These are phyloP conservation scores for Pseudevernia furfuracea DNA, from an alignment of 495 filamentous ascomycete species.

Conservation along the genomic window DNA sequence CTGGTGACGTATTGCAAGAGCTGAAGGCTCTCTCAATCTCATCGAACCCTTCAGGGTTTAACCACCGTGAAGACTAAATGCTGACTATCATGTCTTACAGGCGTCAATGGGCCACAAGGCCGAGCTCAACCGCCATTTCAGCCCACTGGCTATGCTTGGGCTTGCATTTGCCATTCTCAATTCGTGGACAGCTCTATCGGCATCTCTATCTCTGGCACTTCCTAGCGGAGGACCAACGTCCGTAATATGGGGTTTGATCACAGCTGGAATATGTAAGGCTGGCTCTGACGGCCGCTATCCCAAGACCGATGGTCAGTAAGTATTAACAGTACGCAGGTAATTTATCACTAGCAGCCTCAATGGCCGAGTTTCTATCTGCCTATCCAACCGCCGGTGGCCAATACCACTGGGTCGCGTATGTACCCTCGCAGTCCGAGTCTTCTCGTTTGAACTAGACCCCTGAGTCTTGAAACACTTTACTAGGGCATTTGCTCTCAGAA, in stretches of 20 bases:
- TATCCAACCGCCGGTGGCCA: conserved; percentile 65
- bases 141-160: conserved; percentile 45
- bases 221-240: conserved; percentile 41
- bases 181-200: conserved; percentile 47
- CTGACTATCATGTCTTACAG: conserved; percentile 44
- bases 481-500: neutral
- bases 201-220: conserved; percentile 43
- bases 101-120: conserved; percentile 59
- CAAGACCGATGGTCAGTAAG: neutral
- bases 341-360: conserved; percentile 59
- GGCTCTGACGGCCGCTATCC: neutral
- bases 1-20: neutral
- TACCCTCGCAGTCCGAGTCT: conserved; percentile 36
- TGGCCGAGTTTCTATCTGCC: conserved; percentile 66
- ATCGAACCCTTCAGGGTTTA: neutral
- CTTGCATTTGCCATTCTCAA: conserved; percentile 49
- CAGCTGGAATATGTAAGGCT: conserved; percentile 52
- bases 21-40: neutral
- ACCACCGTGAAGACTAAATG: neutral
- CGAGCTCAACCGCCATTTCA: conserved; percentile 54
- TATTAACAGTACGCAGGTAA: conserved; percentile 30
- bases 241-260: conserved; percentile 52
- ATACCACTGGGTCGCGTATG: conserved; percentile 69
- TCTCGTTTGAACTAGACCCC: neutral
- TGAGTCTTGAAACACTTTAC: neutral